These are phyloP conservation scores for Dalbergia oliveri DNA, from an alignment of 306 rosid genomes.

Conservation along the genomic window DNA sequence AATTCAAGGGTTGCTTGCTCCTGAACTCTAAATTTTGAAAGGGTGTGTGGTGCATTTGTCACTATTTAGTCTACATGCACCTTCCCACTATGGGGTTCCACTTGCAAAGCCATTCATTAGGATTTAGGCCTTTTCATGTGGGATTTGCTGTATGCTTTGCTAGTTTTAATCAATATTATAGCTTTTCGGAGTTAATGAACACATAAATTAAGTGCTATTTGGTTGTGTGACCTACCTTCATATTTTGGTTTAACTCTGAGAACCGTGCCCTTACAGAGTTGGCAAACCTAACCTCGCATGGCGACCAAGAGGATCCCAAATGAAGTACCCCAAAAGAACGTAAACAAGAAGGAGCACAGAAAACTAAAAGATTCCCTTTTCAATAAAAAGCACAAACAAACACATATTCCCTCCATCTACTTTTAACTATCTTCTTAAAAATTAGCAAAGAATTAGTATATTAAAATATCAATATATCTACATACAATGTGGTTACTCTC, in stretches of 20 bases:
- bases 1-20: conserved; percentile 43
- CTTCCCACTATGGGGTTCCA: conserved; percentile 45
- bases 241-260: conserved; percentile 23
- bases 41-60: conserved; percentile 34
- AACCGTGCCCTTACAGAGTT: conserved; percentile 41
- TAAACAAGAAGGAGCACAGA: conserved; percentile 41
- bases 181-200: conserved; percentile 30
- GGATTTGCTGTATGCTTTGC: conserved; percentile 39
- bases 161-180: conserved; percentile 24
- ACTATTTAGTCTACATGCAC: conserved; percentile 50
- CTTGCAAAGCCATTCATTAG: conserved; percentile 39
- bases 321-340: conserved; percentile 34
- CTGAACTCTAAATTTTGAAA: conserved; percentile 33
- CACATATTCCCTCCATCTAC: background rate
- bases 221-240: conserved; percentile 30
- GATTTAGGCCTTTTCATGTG: conserved; percentile 27
- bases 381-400: background rate
- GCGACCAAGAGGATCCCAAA: conserved; percentile 33
- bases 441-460: no score
- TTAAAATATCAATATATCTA: no score
- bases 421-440: no score
- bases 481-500: conserved; percentile 26
- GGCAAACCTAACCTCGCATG: conserved; percentile 47
- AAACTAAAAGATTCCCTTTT: conserved; percentile 44
- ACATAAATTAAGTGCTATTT: conserved; percentile 24